These are phyloP conservation scores for Hypoxylon trugodes DNA, from an alignment of 495 filamentous ascomycete species.

Conservation along the genomic window DNA sequence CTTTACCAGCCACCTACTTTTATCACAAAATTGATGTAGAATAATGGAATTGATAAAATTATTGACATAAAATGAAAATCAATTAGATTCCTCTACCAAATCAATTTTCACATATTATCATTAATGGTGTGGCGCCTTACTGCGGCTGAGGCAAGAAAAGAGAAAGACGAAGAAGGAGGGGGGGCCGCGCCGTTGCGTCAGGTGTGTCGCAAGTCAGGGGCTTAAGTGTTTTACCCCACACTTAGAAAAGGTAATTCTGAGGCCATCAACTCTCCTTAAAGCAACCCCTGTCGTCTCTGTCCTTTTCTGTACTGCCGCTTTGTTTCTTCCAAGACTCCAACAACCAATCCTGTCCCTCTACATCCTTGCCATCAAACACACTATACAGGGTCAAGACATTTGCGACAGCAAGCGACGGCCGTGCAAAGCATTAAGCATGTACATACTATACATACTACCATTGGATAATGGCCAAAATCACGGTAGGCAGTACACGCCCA, in stretches of 20 bases:
- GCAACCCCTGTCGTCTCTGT: slow-evolving; percentile 17
- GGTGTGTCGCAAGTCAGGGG: slow-evolving; percentile 60
- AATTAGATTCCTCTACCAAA: too few relatives aligned
- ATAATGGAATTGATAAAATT: too few relatives aligned
- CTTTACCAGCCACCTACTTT: too few relatives aligned
- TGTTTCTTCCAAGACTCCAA: slow-evolving; percentile 26
- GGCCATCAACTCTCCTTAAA: slow-evolving; percentile 28
- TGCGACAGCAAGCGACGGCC: slow-evolving; percentile 21
- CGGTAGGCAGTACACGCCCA: slow-evolving; percentile 14
- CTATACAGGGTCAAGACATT: slow-evolving; percentile 42
- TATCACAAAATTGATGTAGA: too few relatives aligned
- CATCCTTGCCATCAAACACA: slow-evolving; percentile 50
- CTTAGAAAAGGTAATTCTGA: slow-evolving; percentile 25
- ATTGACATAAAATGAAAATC: too few relatives aligned
- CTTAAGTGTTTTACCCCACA: slow-evolving; percentile 44
- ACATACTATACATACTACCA: too few relatives aligned
- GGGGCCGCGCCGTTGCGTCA: slow-evolving; percentile 52
- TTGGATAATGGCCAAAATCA: too few relatives aligned
- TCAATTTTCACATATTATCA: too few relatives aligned
- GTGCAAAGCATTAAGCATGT: slow-evolving; percentile 26
- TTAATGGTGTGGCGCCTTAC: slow-evolving; percentile 26
- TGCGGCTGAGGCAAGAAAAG: slow-evolving; percentile 42
- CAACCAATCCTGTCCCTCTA: slow-evolving; percentile 45
- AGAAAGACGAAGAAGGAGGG: too few relatives aligned
- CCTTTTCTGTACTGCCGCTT: slow-evolving; percentile 7